These are phyloP conservation scores for Russula foetens DNA, from an alignment of 768 basidiomycete genomes.

Conservation along the genomic window DNA sequence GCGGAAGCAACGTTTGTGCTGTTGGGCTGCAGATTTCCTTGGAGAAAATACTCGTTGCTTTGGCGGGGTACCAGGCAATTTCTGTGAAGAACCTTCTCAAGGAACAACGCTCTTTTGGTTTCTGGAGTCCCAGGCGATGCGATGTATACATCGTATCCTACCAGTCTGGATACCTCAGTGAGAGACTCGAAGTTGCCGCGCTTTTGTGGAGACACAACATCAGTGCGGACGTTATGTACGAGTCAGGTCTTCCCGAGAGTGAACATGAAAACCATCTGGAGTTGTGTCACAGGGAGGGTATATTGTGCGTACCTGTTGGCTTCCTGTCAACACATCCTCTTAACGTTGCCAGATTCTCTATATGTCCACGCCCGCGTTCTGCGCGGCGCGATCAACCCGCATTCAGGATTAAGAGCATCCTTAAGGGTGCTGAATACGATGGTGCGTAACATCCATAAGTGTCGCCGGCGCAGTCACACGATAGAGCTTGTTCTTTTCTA, in stretches of 20 bases:
- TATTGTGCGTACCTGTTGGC: conserved; percentile 43
- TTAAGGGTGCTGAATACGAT: conserved; percentile 71
- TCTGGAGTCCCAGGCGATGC: conserved; percentile 83
- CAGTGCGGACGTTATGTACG: conserved; percentile 85
- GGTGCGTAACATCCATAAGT: conserved; percentile 32
- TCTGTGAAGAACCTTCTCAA: conserved; percentile 64
- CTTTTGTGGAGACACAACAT: conserved; percentile 76
- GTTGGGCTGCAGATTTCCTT: conserved; percentile 70
- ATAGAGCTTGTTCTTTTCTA: conserved; percentile 21
- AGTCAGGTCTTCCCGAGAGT: conserved; percentile 52
- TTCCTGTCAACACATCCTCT: background rate
- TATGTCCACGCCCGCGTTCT: conserved; percentile 47
- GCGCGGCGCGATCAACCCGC: conserved; percentile 52
- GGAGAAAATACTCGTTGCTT: conserved; percentile 63
- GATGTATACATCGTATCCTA: conserved; percentile 83
- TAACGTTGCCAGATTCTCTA: conserved; percentile 35
- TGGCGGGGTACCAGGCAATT: conserved; percentile 60
- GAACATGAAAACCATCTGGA: conserved; percentile 63
- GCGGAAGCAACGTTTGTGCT: conserved; percentile 50
- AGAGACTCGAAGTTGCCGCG: conserved; percentile 68
- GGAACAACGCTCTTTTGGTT: conserved; percentile 77
- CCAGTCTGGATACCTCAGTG: conserved; percentile 64
- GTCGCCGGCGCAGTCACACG: background rate
- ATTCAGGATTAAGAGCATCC: conserved; percentile 78
- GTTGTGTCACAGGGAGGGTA: conserved; percentile 70